Evolutionary conservation across 495 filamentous ascomycete genomes (phyloP).

Genomic region (Penicillium turbatum): DNA sequence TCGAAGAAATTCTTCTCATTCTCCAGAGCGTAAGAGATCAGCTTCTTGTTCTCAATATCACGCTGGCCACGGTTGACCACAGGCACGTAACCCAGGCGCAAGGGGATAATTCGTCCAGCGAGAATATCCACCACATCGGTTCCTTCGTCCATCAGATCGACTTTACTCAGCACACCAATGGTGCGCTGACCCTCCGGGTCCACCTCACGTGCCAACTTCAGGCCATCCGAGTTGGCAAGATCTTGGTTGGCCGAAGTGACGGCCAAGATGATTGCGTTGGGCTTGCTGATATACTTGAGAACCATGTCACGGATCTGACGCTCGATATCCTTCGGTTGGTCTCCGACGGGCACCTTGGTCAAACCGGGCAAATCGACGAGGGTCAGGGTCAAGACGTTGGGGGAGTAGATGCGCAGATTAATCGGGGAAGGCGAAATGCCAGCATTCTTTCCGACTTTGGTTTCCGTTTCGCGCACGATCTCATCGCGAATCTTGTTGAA

Average conservation of each 20-base stretch:
- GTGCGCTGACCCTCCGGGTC: constrained; percentile 97
- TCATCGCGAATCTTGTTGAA: constrained; percentile 99
- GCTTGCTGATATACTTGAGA: constrained; percentile 95
- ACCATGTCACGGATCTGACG: constrained; percentile 98
- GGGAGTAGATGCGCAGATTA: constrained; percentile 95
- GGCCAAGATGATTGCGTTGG: constrained; percentile 95
- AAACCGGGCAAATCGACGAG: constrained; percentile 96
- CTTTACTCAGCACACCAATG: constrained; percentile 98
- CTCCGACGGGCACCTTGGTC: constrained; percentile 96
- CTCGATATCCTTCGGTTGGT: constrained; percentile 98
- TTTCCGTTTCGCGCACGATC: constrained; percentile 93
- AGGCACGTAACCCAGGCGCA: constrained; percentile 94
- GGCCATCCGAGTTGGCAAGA: constrained; percentile 95
- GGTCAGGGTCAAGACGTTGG: constrained; percentile 95
- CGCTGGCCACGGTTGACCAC: constrained; percentile 99
- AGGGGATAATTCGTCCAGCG: constrained; percentile 93
- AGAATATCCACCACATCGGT: constrained; percentile 99
- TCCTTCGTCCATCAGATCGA: constrained; percentile 98
- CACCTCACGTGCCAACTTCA: constrained; percentile 95
- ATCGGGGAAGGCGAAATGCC: constrained; percentile 95
- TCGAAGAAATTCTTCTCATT: constrained; percentile 97
- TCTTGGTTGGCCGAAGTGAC: constrained; percentile 97
- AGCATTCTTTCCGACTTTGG: constrained; percentile 93
- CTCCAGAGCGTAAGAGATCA: constrained; percentile 89
- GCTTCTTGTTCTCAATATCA: constrained; percentile 95